phyloP scores from a whole-genome alignment of 2,329 filamentous ascomycete genomes.

The Nakataea oryzae region DNA sequence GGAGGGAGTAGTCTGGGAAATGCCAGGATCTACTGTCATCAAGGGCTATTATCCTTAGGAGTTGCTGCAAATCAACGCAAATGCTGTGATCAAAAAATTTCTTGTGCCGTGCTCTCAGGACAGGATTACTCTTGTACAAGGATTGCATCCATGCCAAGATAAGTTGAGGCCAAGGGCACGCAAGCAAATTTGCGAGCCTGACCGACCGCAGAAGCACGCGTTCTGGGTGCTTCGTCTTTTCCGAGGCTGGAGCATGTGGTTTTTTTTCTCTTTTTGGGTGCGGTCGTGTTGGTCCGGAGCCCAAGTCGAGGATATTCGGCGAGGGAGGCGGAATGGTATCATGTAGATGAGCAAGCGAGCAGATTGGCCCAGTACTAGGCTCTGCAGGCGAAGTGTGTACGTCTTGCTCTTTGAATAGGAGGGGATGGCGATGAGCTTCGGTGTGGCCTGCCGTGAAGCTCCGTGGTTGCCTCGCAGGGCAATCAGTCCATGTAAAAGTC shows the following conservation, averaged over 20 bases:
- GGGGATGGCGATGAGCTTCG: neutral
- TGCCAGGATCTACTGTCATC: too few species aligned
- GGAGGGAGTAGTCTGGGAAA: too few species aligned
- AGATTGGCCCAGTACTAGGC: neutral
- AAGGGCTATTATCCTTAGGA: neutral
- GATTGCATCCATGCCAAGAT: neutral
- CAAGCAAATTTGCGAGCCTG: neutral
- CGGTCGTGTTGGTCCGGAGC: neutral
- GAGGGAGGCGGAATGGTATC: neutral
- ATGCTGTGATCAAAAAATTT: neutral
- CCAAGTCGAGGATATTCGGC: neutral
- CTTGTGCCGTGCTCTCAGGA: neutral
- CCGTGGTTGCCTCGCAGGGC: neutral
- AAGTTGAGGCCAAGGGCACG: neutral
- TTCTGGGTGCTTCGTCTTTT: neutral
- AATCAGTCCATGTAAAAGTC: conserved; percentile 94
- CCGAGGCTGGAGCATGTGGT: neutral
- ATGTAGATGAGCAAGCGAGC: neutral
- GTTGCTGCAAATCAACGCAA: neutral
- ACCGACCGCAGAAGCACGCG: neutral
- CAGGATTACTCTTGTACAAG: neutral
- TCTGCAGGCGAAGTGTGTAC: neutral
- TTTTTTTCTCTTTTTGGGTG: too few species aligned
- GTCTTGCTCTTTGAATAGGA: neutral
- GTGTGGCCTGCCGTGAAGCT: neutral